These are phyloP conservation scores for Warburgia ugandensis DNA, from an alignment of 164 flowering plant species.

Conservation along the genomic window DNA sequence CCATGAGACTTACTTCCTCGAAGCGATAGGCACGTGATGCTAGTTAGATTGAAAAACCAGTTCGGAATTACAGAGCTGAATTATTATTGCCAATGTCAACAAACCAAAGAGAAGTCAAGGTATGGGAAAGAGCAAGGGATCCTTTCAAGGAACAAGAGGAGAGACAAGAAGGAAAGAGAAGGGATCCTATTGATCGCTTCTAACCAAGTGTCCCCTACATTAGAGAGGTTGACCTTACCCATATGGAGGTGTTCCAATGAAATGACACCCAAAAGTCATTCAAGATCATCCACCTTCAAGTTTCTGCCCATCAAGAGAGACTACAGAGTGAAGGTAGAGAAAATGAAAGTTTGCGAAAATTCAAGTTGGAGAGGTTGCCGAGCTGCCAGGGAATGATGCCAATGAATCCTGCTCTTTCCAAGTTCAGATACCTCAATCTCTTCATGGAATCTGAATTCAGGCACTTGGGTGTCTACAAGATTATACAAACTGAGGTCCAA, in stretches of 20 bases:
- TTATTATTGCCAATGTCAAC: background rate
- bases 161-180: background rate
- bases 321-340: too few relatives aligned
- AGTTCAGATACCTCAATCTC: conserved; percentile 1
- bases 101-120: background rate
- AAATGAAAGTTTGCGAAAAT: background rate
- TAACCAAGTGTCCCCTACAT: background rate
- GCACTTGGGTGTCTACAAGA: background rate
- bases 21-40: background rate
- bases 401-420: background rate
- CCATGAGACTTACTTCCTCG: background rate
- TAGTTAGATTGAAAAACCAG: conserved; percentile 3
- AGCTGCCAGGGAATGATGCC: background rate
- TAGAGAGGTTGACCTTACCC: background rate
- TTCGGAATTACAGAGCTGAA: background rate
- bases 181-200: background rate
- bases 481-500: conserved; percentile 5
- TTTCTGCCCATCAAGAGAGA: too few relatives aligned
- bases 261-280: background rate
- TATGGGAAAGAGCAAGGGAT: background rate
- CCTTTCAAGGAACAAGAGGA: background rate
- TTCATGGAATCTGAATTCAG: conserved; percentile 5
- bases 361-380: conserved; percentile 3
- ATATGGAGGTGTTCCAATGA: background rate
- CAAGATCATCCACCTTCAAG: background rate